phyloP scores from a whole-genome alignment of 2,329 filamentous ascomycete species.

The Alternaria brassicae region DNA sequence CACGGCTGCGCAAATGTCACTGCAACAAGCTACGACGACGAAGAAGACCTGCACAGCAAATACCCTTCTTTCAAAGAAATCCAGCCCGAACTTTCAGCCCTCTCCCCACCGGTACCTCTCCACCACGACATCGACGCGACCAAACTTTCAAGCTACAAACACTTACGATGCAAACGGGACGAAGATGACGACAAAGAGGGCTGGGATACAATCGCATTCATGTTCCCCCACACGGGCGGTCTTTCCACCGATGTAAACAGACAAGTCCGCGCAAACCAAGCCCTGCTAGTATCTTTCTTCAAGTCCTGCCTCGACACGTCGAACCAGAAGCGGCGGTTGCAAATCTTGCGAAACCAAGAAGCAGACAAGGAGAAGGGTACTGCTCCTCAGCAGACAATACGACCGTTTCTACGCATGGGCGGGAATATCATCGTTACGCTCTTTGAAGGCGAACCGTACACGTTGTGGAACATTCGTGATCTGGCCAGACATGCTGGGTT shows the following conservation, averaged over 20 bases:
- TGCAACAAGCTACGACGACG: conserved; percentile 72
- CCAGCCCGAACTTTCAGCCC: conserved; percentile 25
- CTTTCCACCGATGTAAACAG: conserved; percentile 92
- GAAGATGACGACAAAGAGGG: conserved; percentile 38
- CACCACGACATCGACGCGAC: conserved; percentile 71
- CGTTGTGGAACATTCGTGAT: conserved; percentile 92
- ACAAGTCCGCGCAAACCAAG: conserved; percentile 82
- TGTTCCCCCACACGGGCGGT: conserved; percentile 96
- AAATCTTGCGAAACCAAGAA: conserved; percentile 21
- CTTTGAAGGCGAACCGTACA: conserved; percentile 94
- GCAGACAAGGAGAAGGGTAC: not conserved
- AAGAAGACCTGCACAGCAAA: conserved; percentile 61
- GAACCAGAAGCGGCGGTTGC: conserved; percentile 21
- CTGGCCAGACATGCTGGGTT: conserved; percentile 79
- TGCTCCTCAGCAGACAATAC: not conserved
- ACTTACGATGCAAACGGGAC: conserved; percentile 29
- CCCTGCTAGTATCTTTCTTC: conserved; percentile 44
- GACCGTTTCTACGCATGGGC: conserved; percentile 57
- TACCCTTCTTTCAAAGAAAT: conserved; percentile 58
- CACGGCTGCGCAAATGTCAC: conserved; percentile 72
- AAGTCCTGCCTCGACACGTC: conserved; percentile 32
- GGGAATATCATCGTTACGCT: conserved; percentile 79
- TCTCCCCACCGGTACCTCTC: conserved; percentile 47
- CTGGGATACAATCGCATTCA: conserved; percentile 87
- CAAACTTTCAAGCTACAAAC: conserved; percentile 52